Evolutionary conservation across 768 basidiomycete genomes (phyloP).

Genomic region (Leccinum obscurum): DNA sequence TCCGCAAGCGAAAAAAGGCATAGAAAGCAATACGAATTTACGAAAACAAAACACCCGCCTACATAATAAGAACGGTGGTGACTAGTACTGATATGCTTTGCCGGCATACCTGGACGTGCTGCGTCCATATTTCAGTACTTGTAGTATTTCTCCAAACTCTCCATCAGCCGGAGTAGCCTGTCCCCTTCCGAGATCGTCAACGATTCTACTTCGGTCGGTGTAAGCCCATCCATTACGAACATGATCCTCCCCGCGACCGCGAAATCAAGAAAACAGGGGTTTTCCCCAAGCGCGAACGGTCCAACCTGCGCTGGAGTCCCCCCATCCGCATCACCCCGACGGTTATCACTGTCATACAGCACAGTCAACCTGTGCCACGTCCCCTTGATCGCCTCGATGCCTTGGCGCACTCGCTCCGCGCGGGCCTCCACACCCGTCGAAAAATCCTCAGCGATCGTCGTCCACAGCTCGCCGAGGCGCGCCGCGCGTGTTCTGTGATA

Average conservation of each 20-base stretch:
- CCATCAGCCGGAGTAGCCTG: slow-evolving; percentile 15
- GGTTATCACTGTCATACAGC: slow-evolving; percentile 9
- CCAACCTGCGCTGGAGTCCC: not conserved
- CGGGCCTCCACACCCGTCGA: slow-evolving; percentile 29
- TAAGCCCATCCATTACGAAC: slow-evolving; percentile 15
- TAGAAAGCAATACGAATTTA: no score
- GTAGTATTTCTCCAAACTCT: slow-evolving; percentile 19
- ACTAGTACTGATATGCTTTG: no score
- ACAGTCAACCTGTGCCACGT: slow-evolving; percentile 27
- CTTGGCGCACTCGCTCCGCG: slow-evolving; percentile 22
- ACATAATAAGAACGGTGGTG: not conserved
- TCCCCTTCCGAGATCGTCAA: slow-evolving; percentile 13
- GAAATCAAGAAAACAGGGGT: slow-evolving; percentile 24
- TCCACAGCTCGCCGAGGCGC: slow-evolving; percentile 39
- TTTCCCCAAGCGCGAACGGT: slow-evolving; percentile 16
- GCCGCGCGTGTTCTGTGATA: slow-evolving; percentile 40
- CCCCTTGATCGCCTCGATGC: slow-evolving; percentile 19
- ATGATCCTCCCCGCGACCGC: slow-evolving; percentile 18
- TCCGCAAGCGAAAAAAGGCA: no score
- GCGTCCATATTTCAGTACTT: not conserved
- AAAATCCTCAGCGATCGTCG: slow-evolving; percentile 23
- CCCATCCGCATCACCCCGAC: not conserved
- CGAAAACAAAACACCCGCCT: no score
- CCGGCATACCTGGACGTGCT: not conserved
- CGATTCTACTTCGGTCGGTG: slow-evolving; percentile 8